Conservation (phyloP, 2,329 filamentous ascomycete species). For the Hypomyces rosellus region DNA sequence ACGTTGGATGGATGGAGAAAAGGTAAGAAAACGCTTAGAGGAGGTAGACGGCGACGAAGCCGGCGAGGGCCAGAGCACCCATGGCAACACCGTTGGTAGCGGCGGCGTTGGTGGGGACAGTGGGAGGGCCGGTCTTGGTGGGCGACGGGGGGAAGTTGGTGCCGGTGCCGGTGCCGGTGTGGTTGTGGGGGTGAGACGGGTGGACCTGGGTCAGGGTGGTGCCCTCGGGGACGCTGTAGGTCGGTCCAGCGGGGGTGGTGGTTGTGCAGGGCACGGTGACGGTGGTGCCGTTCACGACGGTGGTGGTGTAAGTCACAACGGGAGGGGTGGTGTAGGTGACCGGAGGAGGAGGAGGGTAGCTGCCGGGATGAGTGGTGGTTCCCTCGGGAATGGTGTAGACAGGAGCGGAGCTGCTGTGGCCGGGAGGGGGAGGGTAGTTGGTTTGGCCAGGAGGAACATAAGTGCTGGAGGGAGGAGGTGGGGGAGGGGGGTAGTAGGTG, state of each 20-base stretch:
- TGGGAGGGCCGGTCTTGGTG: constrained; percentile 4
- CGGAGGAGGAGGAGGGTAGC: no score
- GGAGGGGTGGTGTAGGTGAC: not conserved
- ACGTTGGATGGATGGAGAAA: not conserved
- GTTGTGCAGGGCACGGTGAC: constrained; percentile 4
- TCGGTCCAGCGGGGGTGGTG: constrained; percentile 9
- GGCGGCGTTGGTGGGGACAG: constrained; percentile 23
- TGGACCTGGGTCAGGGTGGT: no score
- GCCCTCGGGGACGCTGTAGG: not conserved
- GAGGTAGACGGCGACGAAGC: constrained; percentile 34
- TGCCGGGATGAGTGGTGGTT: no score
- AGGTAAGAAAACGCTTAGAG: constrained; percentile 24
- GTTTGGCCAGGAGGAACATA: not conserved
- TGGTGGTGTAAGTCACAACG: constrained; percentile 1
- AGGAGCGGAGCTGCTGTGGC: not conserved
- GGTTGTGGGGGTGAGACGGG: not conserved
- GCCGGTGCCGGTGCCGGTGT: not conserved
- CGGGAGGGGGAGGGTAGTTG: not conserved
- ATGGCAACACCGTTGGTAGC: constrained; percentile 26
- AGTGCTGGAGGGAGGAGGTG: constrained; percentile 1
- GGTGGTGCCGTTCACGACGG: constrained; percentile 3
- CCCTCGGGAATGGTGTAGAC: no score
- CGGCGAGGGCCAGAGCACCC: constrained; percentile 31
- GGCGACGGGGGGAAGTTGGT: not conserved
- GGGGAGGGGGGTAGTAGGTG: not conserved